Conservation (phyloP, 106 monocot species). For the Gastrodia elata region DNA sequence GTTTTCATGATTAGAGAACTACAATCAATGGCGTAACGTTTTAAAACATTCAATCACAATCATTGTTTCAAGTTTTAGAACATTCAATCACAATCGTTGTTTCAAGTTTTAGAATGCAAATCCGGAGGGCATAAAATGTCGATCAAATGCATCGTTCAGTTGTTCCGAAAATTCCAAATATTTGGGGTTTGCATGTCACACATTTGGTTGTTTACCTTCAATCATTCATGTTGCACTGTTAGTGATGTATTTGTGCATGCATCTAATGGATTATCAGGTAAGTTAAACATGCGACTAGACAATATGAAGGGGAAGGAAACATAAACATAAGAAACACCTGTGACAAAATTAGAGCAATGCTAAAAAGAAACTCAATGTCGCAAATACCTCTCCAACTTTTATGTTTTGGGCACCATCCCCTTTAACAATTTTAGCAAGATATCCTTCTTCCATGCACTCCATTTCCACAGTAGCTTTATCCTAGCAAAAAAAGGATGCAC, state of each 20-base stretch:
- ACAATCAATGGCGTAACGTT: background rate
- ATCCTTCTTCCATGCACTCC: slow-evolving; percentile 99
- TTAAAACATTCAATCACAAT: background rate
- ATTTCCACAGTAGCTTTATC: slow-evolving; percentile 98
- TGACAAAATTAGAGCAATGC: background rate
- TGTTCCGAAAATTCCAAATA: background rate
- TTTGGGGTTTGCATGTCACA: background rate
- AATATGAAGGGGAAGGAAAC: background rate
- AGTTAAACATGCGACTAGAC: background rate
- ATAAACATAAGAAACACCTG: background rate
- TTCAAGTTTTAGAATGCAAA: background rate
- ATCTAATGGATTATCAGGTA: background rate
- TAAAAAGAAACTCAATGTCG: background rate
- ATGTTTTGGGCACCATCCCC: slow-evolving; percentile 87
- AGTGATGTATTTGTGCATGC: background rate
- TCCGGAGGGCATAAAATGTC: background rate
- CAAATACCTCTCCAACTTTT: slow-evolving; percentile 91
- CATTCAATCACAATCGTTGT: background rate
- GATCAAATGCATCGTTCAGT: background rate
- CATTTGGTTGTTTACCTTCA: background rate
- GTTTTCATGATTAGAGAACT: background rate
- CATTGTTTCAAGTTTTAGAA: background rate
- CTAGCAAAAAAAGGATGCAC: slow-evolving; percentile 25
- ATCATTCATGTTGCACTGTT: background rate
- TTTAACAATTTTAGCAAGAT: slow-evolving; percentile 81